A percentile compares a stretch with the other conserved stretches of the same genome.
Evolutionary conservation across 148 eudicot genomes (phyloP).

Genomic region (Cornus kousa): DNA sequence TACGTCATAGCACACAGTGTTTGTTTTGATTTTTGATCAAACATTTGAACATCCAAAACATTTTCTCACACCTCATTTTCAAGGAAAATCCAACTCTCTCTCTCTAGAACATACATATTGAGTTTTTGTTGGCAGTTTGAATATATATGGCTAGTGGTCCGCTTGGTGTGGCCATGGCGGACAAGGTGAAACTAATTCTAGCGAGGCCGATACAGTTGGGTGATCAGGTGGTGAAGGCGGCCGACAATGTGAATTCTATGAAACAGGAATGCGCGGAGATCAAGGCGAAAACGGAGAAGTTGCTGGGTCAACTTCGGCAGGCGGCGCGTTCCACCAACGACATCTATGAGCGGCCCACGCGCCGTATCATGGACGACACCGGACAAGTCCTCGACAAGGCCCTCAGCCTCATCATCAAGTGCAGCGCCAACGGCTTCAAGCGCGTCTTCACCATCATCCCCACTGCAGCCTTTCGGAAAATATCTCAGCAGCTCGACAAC

Average conservation of each 20-base stretch:
- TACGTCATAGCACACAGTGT: neutral
- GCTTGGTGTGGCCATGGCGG: constrained; percentile 40
- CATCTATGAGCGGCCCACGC: constrained; percentile 76
- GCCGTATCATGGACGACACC: constrained; percentile 77
- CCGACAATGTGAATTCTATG: constrained; percentile 52
- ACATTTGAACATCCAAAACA: neutral
- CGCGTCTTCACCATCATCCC: constrained; percentile 80
- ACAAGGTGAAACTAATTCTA: constrained; percentile 65
- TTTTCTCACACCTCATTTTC: neutral
- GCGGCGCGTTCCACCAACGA: constrained; percentile 70
- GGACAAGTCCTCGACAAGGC: constrained; percentile 69
- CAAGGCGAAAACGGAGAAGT: constrained; percentile 53
- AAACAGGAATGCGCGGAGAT: constrained; percentile 59
- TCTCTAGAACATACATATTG: neutral
- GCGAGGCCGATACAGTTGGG: constrained; percentile 75
- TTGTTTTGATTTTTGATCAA: neutral
- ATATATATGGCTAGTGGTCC: neutral
- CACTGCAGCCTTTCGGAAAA: constrained; percentile 49
- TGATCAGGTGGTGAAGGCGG: constrained; percentile 57
- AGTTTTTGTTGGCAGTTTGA: too few relatives aligned
- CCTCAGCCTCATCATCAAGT: constrained; percentile 48
- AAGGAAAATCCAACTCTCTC: neutral
- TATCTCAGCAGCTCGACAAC: constrained; percentile 56
- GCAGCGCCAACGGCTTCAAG: constrained; percentile 46
- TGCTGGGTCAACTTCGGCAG: constrained; percentile 63